Percentiles rank a stretch among this genome's conserved stretches.
These are phyloP conservation scores for Rhazya stricta DNA, from an alignment of 257 asterid species.

Conservation along the genomic window DNA sequence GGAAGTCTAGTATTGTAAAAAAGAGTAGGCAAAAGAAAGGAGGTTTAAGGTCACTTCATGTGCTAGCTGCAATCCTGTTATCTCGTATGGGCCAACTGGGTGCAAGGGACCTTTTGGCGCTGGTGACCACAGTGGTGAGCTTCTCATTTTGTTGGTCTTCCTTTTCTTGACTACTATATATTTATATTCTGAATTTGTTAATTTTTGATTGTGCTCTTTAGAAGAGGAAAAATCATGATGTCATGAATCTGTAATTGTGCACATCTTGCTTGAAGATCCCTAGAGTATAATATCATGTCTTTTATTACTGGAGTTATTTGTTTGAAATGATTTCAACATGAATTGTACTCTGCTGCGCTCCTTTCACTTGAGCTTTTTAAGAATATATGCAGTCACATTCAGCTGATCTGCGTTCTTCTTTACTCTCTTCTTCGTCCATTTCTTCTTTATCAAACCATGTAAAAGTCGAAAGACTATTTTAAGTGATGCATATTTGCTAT, in stretches of 20 bases:
- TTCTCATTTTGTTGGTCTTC: conserved; percentile 19
- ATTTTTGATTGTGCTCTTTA: not conserved
- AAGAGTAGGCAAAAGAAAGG: conserved; percentile 77
- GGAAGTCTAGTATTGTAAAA: conserved; percentile 48
- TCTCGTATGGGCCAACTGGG: conserved; percentile 86
- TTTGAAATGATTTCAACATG: not conserved
- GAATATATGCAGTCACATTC: not conserved
- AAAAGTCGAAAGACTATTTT: no score
- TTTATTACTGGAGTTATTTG: not conserved
- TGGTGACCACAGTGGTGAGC: conserved; percentile 87
- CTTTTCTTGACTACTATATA: not conserved
- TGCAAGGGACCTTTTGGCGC: conserved; percentile 60
- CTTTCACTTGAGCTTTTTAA: not conserved
- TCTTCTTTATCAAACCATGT: not conserved
- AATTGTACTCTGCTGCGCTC: not conserved
- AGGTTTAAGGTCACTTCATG: conserved; percentile 80
- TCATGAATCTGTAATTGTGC: not conserved
- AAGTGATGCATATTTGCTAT: not conserved
- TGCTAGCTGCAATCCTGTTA: conserved; percentile 79
- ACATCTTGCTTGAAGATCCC: not conserved
- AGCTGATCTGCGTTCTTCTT: not conserved
- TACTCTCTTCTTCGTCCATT: not conserved
- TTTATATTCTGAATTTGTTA: not conserved
- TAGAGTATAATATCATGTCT: not conserved
- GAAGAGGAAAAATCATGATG: not conserved